Base-by-base conservation (phyloP, 202 grass and related monocot species). In the Eragrostis tef region DNA sequence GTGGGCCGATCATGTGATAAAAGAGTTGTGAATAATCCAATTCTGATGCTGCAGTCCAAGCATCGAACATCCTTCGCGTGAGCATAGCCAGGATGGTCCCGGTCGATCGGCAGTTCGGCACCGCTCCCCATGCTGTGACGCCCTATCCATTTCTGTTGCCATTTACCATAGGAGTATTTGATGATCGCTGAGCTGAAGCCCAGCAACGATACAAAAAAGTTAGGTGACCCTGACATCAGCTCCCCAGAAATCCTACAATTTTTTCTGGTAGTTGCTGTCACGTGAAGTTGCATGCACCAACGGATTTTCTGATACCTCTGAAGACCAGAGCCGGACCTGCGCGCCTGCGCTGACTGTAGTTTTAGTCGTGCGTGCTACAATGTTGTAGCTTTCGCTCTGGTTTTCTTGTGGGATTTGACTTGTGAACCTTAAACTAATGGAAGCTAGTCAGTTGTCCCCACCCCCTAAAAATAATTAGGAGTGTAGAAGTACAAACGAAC, bases 151-250 rank as follows among this genome's bases (percentile, higher is more conserved):
- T 39, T 39, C 50, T 9, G 12, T 51, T 77, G 49, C 26, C 53
- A 61, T 70, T 70, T 77, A 51, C 13, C 7, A 70, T 78, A 31
- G 29, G 29, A 31, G 29, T 31, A 43, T 27, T 43, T 60, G 42
- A 48, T 63, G 43, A 50, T 51, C 51, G 8, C 60, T 50, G 4
- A 19, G 14, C 9, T 72, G 49, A 42, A 59, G 7, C n/a, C 43
- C 24, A 48, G 54, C 67, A 17, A 10, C 54, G 17, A 4, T 81
- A 48, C 52, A 60, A 61, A 13, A 12, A 71, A 47, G 64, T 58
- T 47, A 4, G 79, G 57, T 52, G 68, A 11, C 13, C 12, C 54
- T 49, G 41, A 59, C 63, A 13, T 54, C 39, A 48, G 16, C 13
- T 0, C 0, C 24, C 16, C 0, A 3, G 9, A 46, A 25, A 41